Percentiles rank a stretch among this genome's conserved stretches.
These are phyloP conservation scores for Haplographium delicatum DNA, from an alignment of 495 filamentous ascomycete species.

Conservation along the genomic window DNA sequence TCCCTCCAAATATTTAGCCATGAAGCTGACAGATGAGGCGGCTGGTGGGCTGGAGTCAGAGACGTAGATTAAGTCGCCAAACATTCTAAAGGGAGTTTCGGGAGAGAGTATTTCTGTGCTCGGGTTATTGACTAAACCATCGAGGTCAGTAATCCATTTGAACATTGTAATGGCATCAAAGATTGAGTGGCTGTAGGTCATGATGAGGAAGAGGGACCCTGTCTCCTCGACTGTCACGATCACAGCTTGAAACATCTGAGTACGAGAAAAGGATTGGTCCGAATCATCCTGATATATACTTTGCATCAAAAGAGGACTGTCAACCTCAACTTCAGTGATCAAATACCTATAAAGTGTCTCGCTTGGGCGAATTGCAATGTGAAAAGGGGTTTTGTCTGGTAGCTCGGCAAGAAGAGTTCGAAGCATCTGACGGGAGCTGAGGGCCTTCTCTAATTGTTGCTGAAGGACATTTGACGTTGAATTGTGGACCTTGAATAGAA, in stretches of 20 bases:
- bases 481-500: background rate
- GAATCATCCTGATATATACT: background rate
- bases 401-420: background rate
- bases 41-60: background rate
- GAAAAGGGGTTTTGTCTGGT: background rate
- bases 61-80: background rate
- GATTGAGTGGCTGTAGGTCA: background rate
- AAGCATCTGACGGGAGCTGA: background rate
- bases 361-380: background rate
- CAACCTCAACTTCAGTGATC: background rate
- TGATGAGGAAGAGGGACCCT: background rate
- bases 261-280: background rate
- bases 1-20: background rate
- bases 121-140: background rate
- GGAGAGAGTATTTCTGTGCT: background rate
- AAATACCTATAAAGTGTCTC: background rate
- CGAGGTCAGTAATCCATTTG: background rate
- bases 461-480: background rate
- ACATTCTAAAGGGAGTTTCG: background rate
- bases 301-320: background rate
- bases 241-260: background rate
- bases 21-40: background rate
- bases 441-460: background rate
- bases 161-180: background rate
- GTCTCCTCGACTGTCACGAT: background rate